Percentiles rank a stretch among this genome's conserved stretches.
phyloP scores from a whole-genome alignment of 1,139 yeast genomes.

The Debaryomyces fabryi region DNA sequence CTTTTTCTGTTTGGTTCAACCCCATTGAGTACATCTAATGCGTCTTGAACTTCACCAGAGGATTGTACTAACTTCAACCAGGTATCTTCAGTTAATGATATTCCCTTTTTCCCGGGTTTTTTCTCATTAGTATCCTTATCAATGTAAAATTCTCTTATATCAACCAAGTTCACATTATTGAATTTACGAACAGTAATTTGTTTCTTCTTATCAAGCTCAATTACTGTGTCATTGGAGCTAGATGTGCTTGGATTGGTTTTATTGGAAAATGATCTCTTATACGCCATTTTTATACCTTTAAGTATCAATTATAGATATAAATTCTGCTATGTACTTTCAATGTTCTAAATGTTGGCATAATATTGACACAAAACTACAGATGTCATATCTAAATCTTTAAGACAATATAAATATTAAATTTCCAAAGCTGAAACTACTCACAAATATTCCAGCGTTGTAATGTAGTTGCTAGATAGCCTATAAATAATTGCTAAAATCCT shows the following conservation, averaged over 20 bases:
- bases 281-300: conserved; percentile 14
- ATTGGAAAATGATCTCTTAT: conserved; percentile 15
- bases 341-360: too few relatives aligned
- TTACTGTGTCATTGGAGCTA: conserved; percentile 19
- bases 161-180: conserved; percentile 66
- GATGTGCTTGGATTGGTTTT: conserved; percentile 9
- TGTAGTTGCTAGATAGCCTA: background rate
- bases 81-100: conserved; percentile 70
- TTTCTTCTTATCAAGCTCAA: conserved; percentile 61
- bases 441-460: background rate
- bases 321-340: background rate
- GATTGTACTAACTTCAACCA: conserved; percentile 61
- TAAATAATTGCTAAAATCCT: background rate
- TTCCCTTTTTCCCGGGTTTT: conserved; percentile 85
- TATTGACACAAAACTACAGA: background rate
- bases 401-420: background rate
- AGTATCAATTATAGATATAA: conserved; percentile 4
- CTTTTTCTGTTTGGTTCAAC: conserved; percentile 10
- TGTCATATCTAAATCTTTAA: background rate
- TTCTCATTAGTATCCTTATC: conserved; percentile 61
- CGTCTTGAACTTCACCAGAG: conserved; percentile 59
- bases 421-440: background rate
- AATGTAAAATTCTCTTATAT: conserved; percentile 77
- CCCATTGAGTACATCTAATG: conserved; percentile 53
- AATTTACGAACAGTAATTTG: conserved; percentile 72